Evolutionary conservation across 2,329 filamentous ascomycete species (phyloP).

Genomic region (Phaeoacremonium minimum): DNA sequence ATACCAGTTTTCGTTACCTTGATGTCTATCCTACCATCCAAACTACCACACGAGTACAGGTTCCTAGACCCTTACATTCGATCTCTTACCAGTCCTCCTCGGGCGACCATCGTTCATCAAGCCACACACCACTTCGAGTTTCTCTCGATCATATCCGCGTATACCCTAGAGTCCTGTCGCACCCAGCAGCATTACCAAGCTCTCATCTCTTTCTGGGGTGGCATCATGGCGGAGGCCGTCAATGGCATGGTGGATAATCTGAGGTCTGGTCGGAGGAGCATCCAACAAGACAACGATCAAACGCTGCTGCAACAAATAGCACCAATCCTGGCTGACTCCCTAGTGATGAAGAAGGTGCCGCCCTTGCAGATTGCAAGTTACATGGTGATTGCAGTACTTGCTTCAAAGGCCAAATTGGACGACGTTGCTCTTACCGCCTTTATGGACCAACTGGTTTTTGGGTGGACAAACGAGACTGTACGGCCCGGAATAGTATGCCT

Average conservation of each 20-base stretch:
- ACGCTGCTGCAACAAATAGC: conserved; percentile 63
- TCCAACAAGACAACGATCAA: conserved; percentile 79
- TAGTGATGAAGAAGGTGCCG: conserved; percentile 70
- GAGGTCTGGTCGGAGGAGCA: conserved; percentile 68
- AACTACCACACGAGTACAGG: conserved; percentile 69
- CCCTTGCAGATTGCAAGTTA: conserved; percentile 84
- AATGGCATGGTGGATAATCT: conserved; percentile 76
- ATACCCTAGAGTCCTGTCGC: conserved; percentile 71
- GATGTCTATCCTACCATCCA: conserved; percentile 78
- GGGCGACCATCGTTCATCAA: conserved; percentile 78
- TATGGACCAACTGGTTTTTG: conserved; percentile 81
- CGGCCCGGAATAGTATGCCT: conserved; percentile 74
- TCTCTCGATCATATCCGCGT: conserved; percentile 70
- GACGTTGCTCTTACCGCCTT: conserved; percentile 78
- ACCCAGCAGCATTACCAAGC: conserved; percentile 70
- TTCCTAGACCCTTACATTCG: conserved; percentile 85
- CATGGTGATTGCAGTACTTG: conserved; percentile 84
- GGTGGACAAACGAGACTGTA: conserved; percentile 71
- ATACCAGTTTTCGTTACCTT: conserved; percentile 81
- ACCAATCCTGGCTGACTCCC: conserved; percentile 71
- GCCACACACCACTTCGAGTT: conserved; percentile 75
- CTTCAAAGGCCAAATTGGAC: conserved; percentile 73
- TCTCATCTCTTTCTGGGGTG: conserved; percentile 86
- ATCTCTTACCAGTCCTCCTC: conserved; percentile 69
- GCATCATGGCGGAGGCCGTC: conserved; percentile 79